Evolutionary conservation across 1,284 basidiomycete species (phyloP), one percentile per base, ranked within the genome.

Genomic region (Tilletia setariae): DNA sequence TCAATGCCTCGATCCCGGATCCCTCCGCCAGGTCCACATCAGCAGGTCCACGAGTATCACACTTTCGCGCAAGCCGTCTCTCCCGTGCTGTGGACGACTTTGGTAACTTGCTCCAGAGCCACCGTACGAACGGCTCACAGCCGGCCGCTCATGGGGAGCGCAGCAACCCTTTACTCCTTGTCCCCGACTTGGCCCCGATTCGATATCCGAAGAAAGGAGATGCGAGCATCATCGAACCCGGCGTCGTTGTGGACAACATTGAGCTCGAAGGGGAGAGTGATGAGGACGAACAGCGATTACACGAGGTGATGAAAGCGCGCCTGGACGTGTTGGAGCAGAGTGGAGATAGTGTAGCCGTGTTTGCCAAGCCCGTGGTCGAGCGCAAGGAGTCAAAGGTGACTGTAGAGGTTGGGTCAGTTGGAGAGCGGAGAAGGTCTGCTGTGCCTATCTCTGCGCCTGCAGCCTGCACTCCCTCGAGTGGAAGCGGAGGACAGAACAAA

Each of bases 151-250:
- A 40, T 40, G 35, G 4, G 35, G 30, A 61, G 28, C 28, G 56
- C 15, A 61, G 56, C 15, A 61, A 61, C 32, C 56, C 56, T 4
- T 30, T 61, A 16, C 56, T 61, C 28, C 15, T 61, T 7, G 56
- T 61, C 6, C 77, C 30, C 2, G 68, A 71, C 56, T 68, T 74
- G 0, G 72, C 72, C 9, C 72, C 74, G 7, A 71, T 76, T 6
- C 72, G 71, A 15, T 76, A 69, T 49, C 70, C 72, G 43, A 74
- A 74, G 68, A 49, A 69, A 13, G 74, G 74, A 8, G 71, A 76
- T 23, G 28, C 28, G 28, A 30, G 19, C 56, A 19, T 30, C 19
- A n/a, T 30, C 30, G 30, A 32, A 13, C 30, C 56, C 2, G 56
- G 56, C 56, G 28, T 32, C 15, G 30, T 61, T 11, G 30, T 61